Base-by-base conservation (phyloP, 2,329 filamentous ascomycete species). In the Pyrenophora graminea region DNA sequence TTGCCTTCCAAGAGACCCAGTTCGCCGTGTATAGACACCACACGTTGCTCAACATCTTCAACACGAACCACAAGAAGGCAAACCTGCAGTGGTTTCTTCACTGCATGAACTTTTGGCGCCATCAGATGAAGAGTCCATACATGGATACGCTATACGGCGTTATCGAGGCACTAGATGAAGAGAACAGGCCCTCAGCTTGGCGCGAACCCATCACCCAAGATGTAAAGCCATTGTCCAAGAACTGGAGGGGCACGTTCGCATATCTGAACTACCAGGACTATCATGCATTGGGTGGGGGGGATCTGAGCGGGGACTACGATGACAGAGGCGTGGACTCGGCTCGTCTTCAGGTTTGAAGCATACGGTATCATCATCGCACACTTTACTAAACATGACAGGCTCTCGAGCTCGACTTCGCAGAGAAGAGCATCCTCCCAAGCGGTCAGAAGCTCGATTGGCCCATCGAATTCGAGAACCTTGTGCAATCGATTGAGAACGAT, bases 231-330 rank as follows among this genome's bases (percentile, higher is more conserved):
- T 56, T 83, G 15, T 74, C 72, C 2, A 73, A 57, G 12, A 56
- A 75, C 52, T 84, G 80, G 80, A 81, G 79, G 55, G 79, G 80
- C 10, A 78, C 75, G 18, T 82, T 80, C 53, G 71, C 75, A 3
- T 79, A 69, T 55, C 58, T 79, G 18, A 62, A 72, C 2, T 57
- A 59, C 7, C 23, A 30, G 0, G 59, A 64, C 12, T 47, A 68
- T 10, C 18, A 41, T 4, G 59, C 49, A 31, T 38, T 69, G 15
- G 59, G 67, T 18, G 37, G 34, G n/a, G 32, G 74, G 8, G 58
- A 68, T 45, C 48, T 53, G 41, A 49, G 45, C 18, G 19, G 36
- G 4, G 55, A 56, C 51, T 59, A 61, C 15, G 70, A 70, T 21
- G 67, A 69, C 66, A 72, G 61, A 62, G 65, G 67, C 32, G 45